phyloP scores from a whole-genome alignment of 2,329 filamentous ascomycete species.

The Aspergillus amoenus region DNA sequence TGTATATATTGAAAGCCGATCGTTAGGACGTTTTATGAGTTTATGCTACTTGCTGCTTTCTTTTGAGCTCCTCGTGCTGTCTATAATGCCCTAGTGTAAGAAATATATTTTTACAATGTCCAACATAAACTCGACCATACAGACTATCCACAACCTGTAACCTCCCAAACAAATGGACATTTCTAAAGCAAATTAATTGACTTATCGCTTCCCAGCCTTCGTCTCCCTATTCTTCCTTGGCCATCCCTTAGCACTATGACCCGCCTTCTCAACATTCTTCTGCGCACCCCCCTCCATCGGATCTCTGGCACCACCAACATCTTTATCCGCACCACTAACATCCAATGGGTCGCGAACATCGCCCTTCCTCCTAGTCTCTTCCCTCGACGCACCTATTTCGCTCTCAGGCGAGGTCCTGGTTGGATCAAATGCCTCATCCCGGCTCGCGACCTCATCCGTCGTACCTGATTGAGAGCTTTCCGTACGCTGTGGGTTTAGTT shows the following conservation, averaged over 20 bases:
- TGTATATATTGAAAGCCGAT: not conserved
- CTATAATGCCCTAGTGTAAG: not conserved
- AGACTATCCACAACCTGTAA: not conserved
- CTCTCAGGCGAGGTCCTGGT: conserved; percentile 65
- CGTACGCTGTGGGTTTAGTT: conserved; percentile 62
- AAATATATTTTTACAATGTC: not conserved
- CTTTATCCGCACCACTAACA: conserved; percentile 60
- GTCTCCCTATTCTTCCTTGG: conserved; percentile 36
- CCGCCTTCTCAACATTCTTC: conserved; percentile 37
- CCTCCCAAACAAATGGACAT: not conserved
- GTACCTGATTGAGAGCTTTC: conserved; percentile 70
- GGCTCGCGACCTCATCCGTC: conserved; percentile 58
- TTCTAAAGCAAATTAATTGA: not conserved
- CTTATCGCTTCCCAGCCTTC: conserved; percentile 8
- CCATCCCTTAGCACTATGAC: conserved; percentile 38
- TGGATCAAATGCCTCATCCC: conserved; percentile 68
- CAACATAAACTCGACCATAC: not conserved
- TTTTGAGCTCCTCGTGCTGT: not conserved
- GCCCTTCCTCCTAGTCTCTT: conserved; percentile 42
- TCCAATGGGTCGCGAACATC: conserved; percentile 54
- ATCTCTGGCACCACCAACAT: conserved; percentile 53
- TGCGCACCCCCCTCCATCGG: conserved; percentile 45
- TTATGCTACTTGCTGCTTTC: not conserved
- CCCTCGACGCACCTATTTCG: conserved; percentile 39
- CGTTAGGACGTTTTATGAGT: not conserved